Percentiles rank a stretch among this genome's conserved stretches.
Evolutionary conservation across 441 rosid species (phyloP).

Genomic region (Syzygium syzygioides): DNA sequence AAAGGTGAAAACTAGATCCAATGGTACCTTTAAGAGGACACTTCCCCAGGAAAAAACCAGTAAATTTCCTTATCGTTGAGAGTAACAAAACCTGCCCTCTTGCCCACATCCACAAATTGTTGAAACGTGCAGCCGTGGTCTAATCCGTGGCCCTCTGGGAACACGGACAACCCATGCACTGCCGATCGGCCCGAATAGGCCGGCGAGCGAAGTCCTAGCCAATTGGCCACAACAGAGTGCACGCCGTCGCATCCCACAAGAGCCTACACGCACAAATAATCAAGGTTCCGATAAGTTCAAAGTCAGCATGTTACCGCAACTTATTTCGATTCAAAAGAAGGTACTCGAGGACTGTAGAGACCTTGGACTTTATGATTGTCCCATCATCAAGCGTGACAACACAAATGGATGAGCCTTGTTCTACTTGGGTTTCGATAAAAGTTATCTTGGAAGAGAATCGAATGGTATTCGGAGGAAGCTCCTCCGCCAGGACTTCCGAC

Average conservation of each 20-base stretch:
- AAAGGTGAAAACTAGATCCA: neutral
- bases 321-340: neutral
- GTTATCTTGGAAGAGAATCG: neutral
- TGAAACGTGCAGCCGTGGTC: neutral
- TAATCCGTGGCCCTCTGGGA: neutral
- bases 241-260: neutral
- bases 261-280: neutral
- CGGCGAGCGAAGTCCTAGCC: neutral
- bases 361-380: slow-evolving; percentile 20
- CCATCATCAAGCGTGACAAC: neutral
- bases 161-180: slow-evolving; percentile 19
- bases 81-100: neutral
- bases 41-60: slow-evolving; percentile 8
- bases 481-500: neutral
- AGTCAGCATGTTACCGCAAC: neutral
- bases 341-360: neutral
- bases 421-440: neutral
- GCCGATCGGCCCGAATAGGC: slow-evolving; percentile 5
- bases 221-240: neutral
- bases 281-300: neutral
- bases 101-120: neutral
- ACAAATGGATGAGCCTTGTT: neutral
- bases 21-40: neutral
- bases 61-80: slow-evolving; percentile 21
- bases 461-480: neutral